Evolutionary conservation across 2,329 filamentous ascomycete genomes (phyloP), one percentile per base, ranked within the genome.

Genomic region (Fusarium tuaranense): DNA sequence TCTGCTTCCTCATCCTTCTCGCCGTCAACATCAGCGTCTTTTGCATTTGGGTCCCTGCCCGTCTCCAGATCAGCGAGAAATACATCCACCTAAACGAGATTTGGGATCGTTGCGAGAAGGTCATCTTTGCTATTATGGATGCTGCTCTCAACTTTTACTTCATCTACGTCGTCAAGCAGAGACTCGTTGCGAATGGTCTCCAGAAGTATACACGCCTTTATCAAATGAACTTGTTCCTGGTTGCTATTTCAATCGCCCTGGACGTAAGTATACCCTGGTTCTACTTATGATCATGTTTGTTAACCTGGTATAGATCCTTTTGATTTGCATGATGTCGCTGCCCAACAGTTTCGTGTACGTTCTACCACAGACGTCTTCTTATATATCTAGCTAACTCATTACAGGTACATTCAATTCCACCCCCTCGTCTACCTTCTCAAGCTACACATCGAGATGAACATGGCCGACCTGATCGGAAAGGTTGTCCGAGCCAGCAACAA

Each of bases 21-120:
- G 63, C 79, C 1, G 81, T 88, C 76, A 88, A 88, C 65, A 83
- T 88, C 67, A 84, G 84, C 4, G 87, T 88, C 30, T 87, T 87
- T 65, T 84, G 82, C 48, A 87, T 88, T 48, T 88, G 87, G 87
- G 84, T 88, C 5, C 87, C 87, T 0, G 83, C 86, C 2, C 83
- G 86, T 30, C 81, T 87, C 3, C 82, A 86, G 65, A 81, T 85
- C 38, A 83, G 76, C 51, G 58, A 81, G 1, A 76, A 48, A 0
- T 88, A 82, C 32, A 80, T 87, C 34, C 67, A 79, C 32, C 78
- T 88, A 53, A 88, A 88, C 73, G 74, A 84, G 0, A 75, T 87
- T 18, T 88, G 87, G 87, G 87, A 89, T 70, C 85, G 87, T n/a
- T 81, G 83, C 58, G 86, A 87, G 55, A 89, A 88, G 72, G 82